Base-by-base conservation (phyloP, 1,284 basidiomycete species). In the Irpex sp. region DNA sequence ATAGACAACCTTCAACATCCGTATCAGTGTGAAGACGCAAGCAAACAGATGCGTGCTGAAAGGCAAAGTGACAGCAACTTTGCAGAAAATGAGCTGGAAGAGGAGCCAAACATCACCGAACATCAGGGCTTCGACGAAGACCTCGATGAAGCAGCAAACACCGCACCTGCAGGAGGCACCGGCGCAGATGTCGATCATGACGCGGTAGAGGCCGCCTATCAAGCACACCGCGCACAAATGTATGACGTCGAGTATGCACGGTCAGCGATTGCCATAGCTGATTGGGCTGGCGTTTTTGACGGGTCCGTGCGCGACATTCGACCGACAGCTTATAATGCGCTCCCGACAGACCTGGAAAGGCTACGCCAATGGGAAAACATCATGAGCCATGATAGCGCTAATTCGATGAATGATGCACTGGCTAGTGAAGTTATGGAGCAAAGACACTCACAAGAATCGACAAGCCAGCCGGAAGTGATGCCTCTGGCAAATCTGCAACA, bases 1-100 rank as follows among this genome's bases (percentile, higher is more conserved):
- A 43, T 84, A 0, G 63, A 71, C 0, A 78, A 79, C 7, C 80
- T 84, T 6, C 83, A 86, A 60, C 85, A 84, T 69, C 83, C 77
- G 54, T 76, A 85, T 67, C 75, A 80, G 24, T 82, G 82, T 64
- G 43, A 68, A 59, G 38, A 15, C 10, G 67, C 67, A 49, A 49
- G 45, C 45, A 49, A 49, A 49, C 10, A 49, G 11, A 10, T 49
- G 18, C 15, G 10, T n/a, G 67, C 45, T 49, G 11, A 49, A 10
- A 49, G 45, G 10, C 45, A 18, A 18, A 49, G 45, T 18, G 45
- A 49, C 45, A 49, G 45, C 45, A 49, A 49, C 45, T 13, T 49
- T 49, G 45, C 10, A 49, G 45, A 49, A 49, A 49, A 18, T 49
- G 18, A 13, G 45, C 45, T 49, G 11, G 18, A 10, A 10, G 18